Evolutionary conservation across 169 alveolate genomes (phyloP).

Genomic region (Cryptosporidium viatorum): DNA sequence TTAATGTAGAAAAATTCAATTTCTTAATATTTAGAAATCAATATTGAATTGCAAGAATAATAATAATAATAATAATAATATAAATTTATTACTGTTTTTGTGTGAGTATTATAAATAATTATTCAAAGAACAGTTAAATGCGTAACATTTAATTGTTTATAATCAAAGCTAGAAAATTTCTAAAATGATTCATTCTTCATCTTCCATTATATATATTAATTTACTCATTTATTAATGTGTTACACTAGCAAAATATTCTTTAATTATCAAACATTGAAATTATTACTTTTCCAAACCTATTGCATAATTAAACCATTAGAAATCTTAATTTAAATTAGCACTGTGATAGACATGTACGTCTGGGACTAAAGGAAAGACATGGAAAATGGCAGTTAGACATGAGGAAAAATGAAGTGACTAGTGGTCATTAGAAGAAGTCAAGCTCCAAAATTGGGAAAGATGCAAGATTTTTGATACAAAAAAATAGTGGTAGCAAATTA

Average conservation of each 20-base stretch:
- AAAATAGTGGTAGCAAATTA: background rate
- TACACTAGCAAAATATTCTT: too few species aligned
- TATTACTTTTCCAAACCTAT: background rate
- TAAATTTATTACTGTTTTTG: too few species aligned
- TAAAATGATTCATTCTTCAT: too few species aligned
- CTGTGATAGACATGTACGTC: conserved; percentile 30
- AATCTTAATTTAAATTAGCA: background rate
- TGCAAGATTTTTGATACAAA: background rate
- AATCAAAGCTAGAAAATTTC: too few species aligned
- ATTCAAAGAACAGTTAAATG: too few species aligned
- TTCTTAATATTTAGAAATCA: too few species aligned
- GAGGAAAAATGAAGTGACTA: conserved; percentile 30
- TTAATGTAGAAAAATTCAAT: background rate
- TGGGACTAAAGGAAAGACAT: conserved; percentile 63
- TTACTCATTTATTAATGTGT: background rate
- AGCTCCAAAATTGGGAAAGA: background rate
- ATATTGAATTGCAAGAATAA: too few species aligned
- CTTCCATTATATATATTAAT: background rate
- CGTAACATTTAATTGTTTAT: too few species aligned
- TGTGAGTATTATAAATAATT: too few species aligned
- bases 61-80: too few species aligned
- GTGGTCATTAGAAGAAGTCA: conserved; percentile 32
- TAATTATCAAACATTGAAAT: too few species aligned
- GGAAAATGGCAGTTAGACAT: conserved; percentile 65
- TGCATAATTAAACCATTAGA: background rate